Conservation (phyloP, 805 yeast species). For the Vanderwaltozyma tropicalis region DNA sequence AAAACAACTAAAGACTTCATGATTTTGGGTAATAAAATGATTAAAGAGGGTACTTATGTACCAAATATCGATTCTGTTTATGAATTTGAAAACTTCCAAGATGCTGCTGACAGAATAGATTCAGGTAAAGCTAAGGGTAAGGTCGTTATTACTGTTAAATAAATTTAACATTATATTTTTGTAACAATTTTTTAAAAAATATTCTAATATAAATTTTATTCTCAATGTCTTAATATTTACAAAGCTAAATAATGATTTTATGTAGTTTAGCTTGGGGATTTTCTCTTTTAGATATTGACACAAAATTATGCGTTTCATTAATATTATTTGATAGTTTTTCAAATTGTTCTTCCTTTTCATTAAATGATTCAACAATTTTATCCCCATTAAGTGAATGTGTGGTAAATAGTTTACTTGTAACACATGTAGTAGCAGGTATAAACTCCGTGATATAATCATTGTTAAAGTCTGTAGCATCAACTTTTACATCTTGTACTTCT, state of each 20-base stretch:
- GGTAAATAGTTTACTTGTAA: conserved; percentile 34
- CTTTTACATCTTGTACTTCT: conserved; percentile 45
- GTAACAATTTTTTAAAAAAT: too few species aligned
- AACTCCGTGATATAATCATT: conserved; percentile 13
- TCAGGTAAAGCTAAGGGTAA: conserved; percentile 52
- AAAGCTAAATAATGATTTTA: too few species aligned
- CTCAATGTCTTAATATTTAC: too few species aligned
- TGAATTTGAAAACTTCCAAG: conserved; percentile 37
- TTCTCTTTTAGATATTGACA: neutral
- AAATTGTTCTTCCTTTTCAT: conserved; percentile 21
- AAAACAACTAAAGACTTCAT: conserved; percentile 6
- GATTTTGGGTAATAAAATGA: conserved; percentile 17
- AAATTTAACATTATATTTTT: too few species aligned
- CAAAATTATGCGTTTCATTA: neutral
- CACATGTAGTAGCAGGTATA: conserved; percentile 23
- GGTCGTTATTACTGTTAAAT: conserved; percentile 32
- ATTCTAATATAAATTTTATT: too few species aligned
- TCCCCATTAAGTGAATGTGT: conserved; percentile 38
- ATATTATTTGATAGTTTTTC: conserved; percentile 11
- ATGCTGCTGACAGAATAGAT: conserved; percentile 41
- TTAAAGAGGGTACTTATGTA: conserved; percentile 26
- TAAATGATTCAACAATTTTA: conserved; percentile 24
- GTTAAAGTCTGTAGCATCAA: conserved; percentile 38
- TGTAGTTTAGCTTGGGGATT: too few species aligned
- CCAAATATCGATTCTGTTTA: conserved; percentile 46